Percentiles rank a stretch among this genome's conserved stretches.
Evolutionary conservation across 805 yeast species (phyloP).

Genomic region (Myxozyma neotropica): DNA sequence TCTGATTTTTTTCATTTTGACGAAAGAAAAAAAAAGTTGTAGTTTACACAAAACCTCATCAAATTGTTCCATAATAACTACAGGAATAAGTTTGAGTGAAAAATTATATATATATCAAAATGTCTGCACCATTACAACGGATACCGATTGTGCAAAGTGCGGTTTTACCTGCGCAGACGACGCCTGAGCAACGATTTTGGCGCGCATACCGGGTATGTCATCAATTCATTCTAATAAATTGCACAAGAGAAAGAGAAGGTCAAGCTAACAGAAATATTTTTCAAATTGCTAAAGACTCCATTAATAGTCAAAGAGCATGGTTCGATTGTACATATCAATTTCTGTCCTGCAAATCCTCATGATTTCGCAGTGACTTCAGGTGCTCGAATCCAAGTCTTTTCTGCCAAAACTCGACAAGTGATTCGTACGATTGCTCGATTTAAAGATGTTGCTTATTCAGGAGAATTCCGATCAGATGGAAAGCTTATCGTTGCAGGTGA

Average conservation of each 20-base stretch:
- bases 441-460: conserved; percentile 88
- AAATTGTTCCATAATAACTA: too few relatives aligned
- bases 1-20: neutral
- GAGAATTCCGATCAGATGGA: conserved; percentile 90
- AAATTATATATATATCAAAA: conserved; percentile 39
- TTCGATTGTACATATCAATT: conserved; percentile 83
- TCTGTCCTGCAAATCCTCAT: conserved; percentile 82
- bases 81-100: neutral
- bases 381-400: conserved; percentile 87
- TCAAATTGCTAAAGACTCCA: conserved; percentile 54
- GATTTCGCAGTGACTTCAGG: conserved; percentile 94
- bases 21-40: conserved; percentile 9
- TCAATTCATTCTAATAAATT: too few relatives aligned
- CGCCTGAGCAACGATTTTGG: conserved; percentile 96
- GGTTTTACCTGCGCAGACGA: conserved; percentile 76
- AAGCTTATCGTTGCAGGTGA: conserved; percentile 91
- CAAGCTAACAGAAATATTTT: too few relatives aligned
- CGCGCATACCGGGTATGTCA: conserved; percentile 59
- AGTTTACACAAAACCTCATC: too few relatives aligned
- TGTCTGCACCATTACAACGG: conserved; percentile 76
- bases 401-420: conserved; percentile 92
- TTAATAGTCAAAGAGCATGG: conserved; percentile 91
- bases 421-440: conserved; percentile 82
- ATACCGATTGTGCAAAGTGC: conserved; percentile 69
- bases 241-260: too few relatives aligned